Base-by-base conservation (phyloP, 2,329 filamentous ascomycete genomes). In the Metarhizium guizhouense region DNA sequence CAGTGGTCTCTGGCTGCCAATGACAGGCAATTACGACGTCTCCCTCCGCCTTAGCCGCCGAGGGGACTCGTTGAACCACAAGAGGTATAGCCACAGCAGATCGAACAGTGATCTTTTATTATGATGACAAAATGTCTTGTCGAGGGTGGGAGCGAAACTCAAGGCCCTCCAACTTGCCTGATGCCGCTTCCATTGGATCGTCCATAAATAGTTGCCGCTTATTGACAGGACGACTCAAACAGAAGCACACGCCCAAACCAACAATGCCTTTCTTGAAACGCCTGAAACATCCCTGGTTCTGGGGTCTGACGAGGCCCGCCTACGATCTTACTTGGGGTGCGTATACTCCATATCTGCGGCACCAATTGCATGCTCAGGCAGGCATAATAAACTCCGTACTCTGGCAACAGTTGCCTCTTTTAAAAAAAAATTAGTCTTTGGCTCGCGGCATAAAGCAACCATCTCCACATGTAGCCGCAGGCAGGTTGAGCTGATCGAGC, bases 251-350 rank as follows among this genome's bases (percentile, higher is more conserved):
- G 34, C 18, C 45, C 45, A 30, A 48, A 29, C 43, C 16, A 48
- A 30, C 8, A 45, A 34, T 20, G 25, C 25, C 40, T 40, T 18
- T 13, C 47, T 29, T 45, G 36, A 25, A 40, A 45, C 38, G 42
- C 32, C 32, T 34, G 32, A 34, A 34, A 34, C 32, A 34, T 34
- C 3, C 32, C 32, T 34, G 32, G 32, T 45, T 6, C 18, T 5
- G 45, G 47, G 45, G 47, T 52, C 36, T 30, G 29, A 53, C 30
- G 47, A 38, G 43, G 49, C 52, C 52, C 53, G 52, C 29, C 43
- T 47, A 25, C 34, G 53, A 57, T 52, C 29, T 43, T 34, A 7
- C 32, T 11, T 53, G 34, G 40, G 16, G 51, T 29, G 32, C 6
- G 32, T 34, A 34, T 34, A 34, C 32, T 34, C 32, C 32, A 34